Conservation (phyloP, 2,329 filamentous ascomycete genomes). For the Botrytis hyacinthi region DNA sequence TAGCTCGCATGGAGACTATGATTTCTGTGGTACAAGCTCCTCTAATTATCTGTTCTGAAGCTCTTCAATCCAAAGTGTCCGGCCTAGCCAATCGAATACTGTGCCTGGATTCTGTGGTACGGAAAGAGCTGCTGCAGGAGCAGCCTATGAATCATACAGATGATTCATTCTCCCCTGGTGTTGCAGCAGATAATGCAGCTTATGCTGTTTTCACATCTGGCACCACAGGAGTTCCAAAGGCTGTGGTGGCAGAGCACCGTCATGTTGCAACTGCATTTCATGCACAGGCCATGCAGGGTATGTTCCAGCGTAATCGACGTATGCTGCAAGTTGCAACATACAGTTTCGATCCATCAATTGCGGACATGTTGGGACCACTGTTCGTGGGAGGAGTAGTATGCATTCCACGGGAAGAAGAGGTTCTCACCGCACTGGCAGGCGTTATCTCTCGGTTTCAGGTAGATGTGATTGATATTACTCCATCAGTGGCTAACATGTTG, state of each 20-base stretch:
- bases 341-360: slow-evolving; percentile 27
- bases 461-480: not conserved
- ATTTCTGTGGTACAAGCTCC: slow-evolving; percentile 3
- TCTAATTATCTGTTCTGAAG: not conserved
- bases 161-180: not conserved
- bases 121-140: not conserved
- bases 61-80: not conserved
- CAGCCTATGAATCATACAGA: not conserved
- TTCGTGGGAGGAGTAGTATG: slow-evolving; percentile 28
- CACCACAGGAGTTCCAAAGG: slow-evolving; percentile 22
- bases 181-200: not conserved
- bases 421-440: not conserved
- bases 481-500: not conserved
- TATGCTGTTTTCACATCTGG: not conserved
- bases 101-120: not conserved
- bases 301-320: slow-evolving; percentile 16
- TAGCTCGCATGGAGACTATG: slow-evolving; percentile 28
- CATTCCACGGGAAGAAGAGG: slow-evolving; percentile 27
- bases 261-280: slow-evolving; percentile 3
- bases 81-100: not conserved
- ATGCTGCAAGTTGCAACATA: slow-evolving; percentile 26
- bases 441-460: not conserved
- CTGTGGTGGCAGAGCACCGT: slow-evolving; percentile 4
- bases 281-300: slow-evolving; percentile 11
- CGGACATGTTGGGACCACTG: slow-evolving; percentile 27